Evolutionary conservation across 2,329 filamentous ascomycete species (phyloP), one percentile per base, ranked within the genome.

Genomic region (Pestalotiopsis sp.): DNA sequence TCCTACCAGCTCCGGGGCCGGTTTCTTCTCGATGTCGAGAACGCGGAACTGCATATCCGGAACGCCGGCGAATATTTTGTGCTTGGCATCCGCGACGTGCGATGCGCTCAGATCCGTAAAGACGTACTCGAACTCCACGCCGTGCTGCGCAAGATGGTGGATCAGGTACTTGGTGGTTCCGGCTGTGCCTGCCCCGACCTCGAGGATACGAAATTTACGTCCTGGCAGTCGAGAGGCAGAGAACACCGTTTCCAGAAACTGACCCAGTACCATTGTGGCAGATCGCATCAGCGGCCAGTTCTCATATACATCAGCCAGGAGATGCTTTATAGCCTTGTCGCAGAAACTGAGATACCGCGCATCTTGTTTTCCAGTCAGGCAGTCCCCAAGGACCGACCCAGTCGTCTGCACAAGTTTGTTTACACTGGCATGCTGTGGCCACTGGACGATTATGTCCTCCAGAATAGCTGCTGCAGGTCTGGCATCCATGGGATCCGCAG

Each of bases 61-160:
- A 60, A 73, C 71, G 24, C 70, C 48, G 24, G 64, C 66, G 48
- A 55, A 30, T 39, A 73, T 76, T 2, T 56, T 56, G 40, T 72
- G 72, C 2, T 72, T 67, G 0, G 76, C 76, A 0, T 67, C 65
- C 4, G 71, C 72, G 68, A 81, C 78, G 0, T 81, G 71, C 0
- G 76, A 75, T 0, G 74, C 57, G 0, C 81, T 79, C 3, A 84
- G 55, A 57, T 84, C 82, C 2, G 81, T 83, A 67, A 84, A 80
- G 0, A 77, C 80, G 65, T 84, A 83, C 9, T 76, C 70, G 22
- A 82, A 72, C 0, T 72, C 68, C 1, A 78, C 67, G 11, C 70
- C 70, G 0, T 67, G 65, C 1, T 35, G 14, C 0, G 67, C 67
- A 4, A 84, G 73, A 0, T 65, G 40, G 0, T 73, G 68, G 1